Evolutionary conservation across 768 basidiomycete species (phyloP).

Genomic region (Panus rudis): DNA sequence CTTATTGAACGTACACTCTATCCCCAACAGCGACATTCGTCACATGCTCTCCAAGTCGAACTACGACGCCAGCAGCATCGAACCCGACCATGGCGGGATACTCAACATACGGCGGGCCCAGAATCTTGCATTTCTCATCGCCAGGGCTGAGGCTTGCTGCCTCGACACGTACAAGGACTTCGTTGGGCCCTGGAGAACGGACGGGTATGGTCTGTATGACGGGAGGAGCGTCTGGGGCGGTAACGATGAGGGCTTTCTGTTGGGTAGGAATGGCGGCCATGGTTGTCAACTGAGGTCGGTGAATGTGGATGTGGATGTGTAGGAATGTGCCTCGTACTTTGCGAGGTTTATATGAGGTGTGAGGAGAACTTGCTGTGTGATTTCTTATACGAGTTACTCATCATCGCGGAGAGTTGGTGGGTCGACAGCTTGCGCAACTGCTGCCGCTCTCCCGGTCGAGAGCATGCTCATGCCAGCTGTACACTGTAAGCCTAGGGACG

Average conservation of each 20-base stretch:
- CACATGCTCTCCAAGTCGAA: constrained; percentile 32
- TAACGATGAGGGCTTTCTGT: constrained; percentile 6
- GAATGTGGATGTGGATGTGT: too few species aligned
- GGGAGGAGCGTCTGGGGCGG: not conserved
- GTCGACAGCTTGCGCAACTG: too few species aligned
- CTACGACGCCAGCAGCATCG: constrained; percentile 35
- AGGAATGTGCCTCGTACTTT: too few species aligned
- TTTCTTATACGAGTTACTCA: too few species aligned
- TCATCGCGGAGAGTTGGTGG: too few species aligned
- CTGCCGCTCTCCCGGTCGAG: too few species aligned
- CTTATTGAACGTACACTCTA: constrained; percentile 26
- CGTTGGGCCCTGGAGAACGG: constrained; percentile 9
- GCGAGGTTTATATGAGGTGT: too few species aligned
- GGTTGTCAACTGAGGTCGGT: too few species aligned
- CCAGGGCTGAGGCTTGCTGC: constrained; percentile 28
- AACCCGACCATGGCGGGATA: constrained; percentile 33
- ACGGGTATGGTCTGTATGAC: constrained; percentile 1
- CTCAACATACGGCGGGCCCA: constrained; percentile 24
- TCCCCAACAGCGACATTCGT: constrained; percentile 30
- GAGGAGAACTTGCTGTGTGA: too few species aligned
- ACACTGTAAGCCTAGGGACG: too few species aligned
- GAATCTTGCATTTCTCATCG: constrained; percentile 44
- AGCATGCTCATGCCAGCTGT: too few species aligned
- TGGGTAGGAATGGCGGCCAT: too few species aligned
- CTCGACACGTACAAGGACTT: constrained; percentile 11